Base-by-base conservation (phyloP, 73 alveolate genomes). In the Paramecium caudatum region DNA sequence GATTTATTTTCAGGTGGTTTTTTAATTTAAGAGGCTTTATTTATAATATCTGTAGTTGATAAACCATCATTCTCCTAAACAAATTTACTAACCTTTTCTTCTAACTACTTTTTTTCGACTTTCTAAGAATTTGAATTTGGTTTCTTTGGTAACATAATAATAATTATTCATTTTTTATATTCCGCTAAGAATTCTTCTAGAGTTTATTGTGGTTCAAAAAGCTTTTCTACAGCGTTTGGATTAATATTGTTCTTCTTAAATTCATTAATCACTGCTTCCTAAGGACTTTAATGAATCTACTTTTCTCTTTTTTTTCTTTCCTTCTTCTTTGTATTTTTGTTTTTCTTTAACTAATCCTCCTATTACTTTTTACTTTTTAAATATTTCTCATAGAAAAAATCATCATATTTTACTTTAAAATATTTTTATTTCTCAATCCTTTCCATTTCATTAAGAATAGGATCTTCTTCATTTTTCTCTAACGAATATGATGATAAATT, bases 11-110 rank as follows among this genome's bases (percentile, higher is more conserved):
- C 80, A 19, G 80, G n/a, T n/a, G n/a, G 30, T 55, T 21, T 55
- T 55, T 55, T 19, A 55, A 15, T 10, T 2, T 12, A 27, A 10
- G 80, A 55, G 13, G 80, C 80, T 4, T 55, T 55, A 27, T 2
- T 55, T 19, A 55, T 55, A 10, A 55, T 27, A 55, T 55, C 80
- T 27, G 46, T 55, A 5, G 15, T 5, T 7, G 27, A 27, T 55
- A 55, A 55, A 6, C 80, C 80, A 10, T 55, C 80, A 55, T 55
- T 55, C 23, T 17, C 41, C 30, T 55, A 55, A 55, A 55, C 30
- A 23, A 55, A 55, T 55, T 55, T 27, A 55, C 30, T 55, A 8
- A 55, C 80, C 30, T 55, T 55, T 55, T 55, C 80, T 55, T 55
- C 80, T 21, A 55, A 23, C 6, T 55, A 21, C 45, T 55, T 55